Percentiles rank a stretch among this genome's conserved stretches.
These are phyloP conservation scores for Tetradesmus obliquus DNA, from an alignment of 139 green algal species.

Conservation along the genomic window DNA sequence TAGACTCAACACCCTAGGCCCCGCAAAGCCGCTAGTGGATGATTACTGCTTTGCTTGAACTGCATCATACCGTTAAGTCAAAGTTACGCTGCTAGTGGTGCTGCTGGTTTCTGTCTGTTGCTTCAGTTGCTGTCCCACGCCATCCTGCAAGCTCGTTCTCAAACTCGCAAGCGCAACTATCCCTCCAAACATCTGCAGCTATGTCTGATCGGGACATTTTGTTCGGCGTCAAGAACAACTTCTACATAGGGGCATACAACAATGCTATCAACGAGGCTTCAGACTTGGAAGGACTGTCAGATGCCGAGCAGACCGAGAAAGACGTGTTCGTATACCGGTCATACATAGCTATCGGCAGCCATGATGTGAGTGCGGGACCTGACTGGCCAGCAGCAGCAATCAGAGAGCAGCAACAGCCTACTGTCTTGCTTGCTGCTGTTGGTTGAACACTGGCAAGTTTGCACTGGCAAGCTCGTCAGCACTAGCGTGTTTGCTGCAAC, in stretches of 20 bases:
- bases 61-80: neutral
- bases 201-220: conserved; percentile 73
- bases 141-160: neutral
- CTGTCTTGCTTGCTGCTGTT: neutral
- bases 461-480: neutral
- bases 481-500: neutral
- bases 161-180: neutral
- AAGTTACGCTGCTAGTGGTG: neutral
- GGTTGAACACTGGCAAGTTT: neutral
- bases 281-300: conserved; percentile 82
- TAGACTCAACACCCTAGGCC: neutral
- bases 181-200: neutral
- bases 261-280: conserved; percentile 90
- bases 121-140: neutral
- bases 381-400: neutral
- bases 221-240: conserved; percentile 92
- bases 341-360: conserved; percentile 96
- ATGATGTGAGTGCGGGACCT: conserved; percentile 79
- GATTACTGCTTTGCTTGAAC: neutral
- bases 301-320: conserved; percentile 80
- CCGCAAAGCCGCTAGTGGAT: neutral
- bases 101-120: neutral
- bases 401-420: neutral
- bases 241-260: conserved; percentile 96
- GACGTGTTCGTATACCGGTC: conserved; percentile 93